Evolutionary conservation across 352 stramenopile genomes (phyloP).

Genomic region (Phytopythium vexans): DNA sequence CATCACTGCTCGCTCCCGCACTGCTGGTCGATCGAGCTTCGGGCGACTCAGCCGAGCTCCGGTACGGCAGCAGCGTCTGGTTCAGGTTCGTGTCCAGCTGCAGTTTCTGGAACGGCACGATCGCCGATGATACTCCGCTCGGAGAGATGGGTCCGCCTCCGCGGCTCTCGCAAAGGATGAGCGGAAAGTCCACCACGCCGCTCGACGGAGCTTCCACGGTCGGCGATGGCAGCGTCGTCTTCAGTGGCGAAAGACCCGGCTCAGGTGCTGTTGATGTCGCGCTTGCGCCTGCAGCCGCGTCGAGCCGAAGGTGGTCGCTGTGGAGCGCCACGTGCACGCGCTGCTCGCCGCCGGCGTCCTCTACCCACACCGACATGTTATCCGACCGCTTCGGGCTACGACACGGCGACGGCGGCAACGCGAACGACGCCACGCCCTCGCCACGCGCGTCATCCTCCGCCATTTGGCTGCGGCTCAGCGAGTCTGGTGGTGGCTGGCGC

Average conservation of each 20-base stretch:
- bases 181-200: constrained; percentile 47
- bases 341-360: constrained; percentile 41
- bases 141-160: background rate
- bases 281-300: too few relatives aligned
- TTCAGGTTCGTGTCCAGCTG: constrained; percentile 78
- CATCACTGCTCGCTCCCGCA: constrained; percentile 3
- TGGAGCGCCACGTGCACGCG: constrained; percentile 41
- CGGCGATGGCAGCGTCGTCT: constrained; percentile 1
- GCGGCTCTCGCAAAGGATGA: constrained; percentile 43
- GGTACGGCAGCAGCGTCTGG: constrained; percentile 56
- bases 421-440: constrained; percentile 52
- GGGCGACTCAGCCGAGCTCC: constrained; percentile 10
- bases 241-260: too few relatives aligned
- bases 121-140: constrained; percentile 30
- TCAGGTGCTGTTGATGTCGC: too few relatives aligned
- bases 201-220: constrained; percentile 3
- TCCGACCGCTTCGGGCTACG: constrained; percentile 46
- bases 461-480: too few relatives aligned
- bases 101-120: constrained; percentile 83
- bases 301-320: constrained; percentile 5
- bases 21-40: background rate
- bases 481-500: background rate
- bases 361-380: constrained; percentile 53
- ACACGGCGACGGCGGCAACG: constrained; percentile 58
- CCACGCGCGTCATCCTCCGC: background rate